Evolutionary conservation across 139 green algal genomes (phyloP).

Genomic region (Microglena sp.): DNA sequence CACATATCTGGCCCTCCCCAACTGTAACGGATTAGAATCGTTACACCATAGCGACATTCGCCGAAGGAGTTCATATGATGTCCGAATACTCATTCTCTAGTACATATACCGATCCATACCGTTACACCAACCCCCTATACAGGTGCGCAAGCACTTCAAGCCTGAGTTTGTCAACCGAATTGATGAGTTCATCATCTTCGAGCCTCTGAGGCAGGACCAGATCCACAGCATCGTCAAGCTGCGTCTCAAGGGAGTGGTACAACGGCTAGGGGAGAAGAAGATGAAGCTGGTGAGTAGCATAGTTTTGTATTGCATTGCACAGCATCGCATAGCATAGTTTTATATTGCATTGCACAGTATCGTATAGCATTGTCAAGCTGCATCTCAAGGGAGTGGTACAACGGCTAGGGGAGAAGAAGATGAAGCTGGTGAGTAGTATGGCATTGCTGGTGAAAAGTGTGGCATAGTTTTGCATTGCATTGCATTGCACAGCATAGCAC

Average conservation of each 20-base stretch:
- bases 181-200: constrained; percentile 96
- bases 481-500: too few species aligned
- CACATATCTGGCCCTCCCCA: too few species aligned
- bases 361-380: constrained; percentile 63
- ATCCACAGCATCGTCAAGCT: constrained; percentile 73
- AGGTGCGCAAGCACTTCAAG: constrained; percentile 80
- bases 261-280: constrained; percentile 78
- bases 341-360: too few species aligned
- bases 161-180: constrained; percentile 97
- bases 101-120: too few species aligned
- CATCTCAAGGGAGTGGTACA: constrained; percentile 25
- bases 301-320: constrained; percentile 38
- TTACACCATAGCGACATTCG: too few species aligned
- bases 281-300: constrained; percentile 62
- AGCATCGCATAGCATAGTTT: too few species aligned
- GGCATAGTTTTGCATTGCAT: too few species aligned
- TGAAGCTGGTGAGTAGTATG: constrained; percentile 56
- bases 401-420: constrained; percentile 81
- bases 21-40: too few species aligned
- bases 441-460: too few species aligned
- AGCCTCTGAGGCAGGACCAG: constrained; percentile 60
- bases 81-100: too few species aligned
- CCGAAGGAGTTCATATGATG: too few species aligned
- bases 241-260: constrained; percentile 22
- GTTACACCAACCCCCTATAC: constrained; percentile 1